Base-by-base conservation (phyloP, 306 rosid genomes). In the Amphicarpaea edgeworthii region DNA sequence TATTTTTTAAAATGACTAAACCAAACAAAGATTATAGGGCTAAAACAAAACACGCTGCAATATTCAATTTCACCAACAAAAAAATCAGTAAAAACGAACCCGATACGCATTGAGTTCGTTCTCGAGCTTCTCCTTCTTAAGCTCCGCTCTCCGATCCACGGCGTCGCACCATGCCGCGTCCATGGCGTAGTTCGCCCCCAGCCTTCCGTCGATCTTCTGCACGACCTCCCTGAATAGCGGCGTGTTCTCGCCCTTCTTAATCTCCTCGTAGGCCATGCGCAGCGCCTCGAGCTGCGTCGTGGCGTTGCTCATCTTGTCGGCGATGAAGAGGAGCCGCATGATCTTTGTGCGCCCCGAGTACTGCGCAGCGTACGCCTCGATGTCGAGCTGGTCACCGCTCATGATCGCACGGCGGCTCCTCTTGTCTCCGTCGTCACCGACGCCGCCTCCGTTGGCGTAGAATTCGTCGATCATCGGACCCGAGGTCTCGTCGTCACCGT, bases 211-310 rank as follows among this genome's bases (percentile, higher is more conserved):
- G 68, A 93, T 96, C 86, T 86, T 96, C 85, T 76, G 88, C 77
- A 84, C 93, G 1, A 91, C 96, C 38, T 96, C 99, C 42, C 98
- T 83, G 40, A 89, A 86, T 17, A 90, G 57, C 78, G 90, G 93
- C 42, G 99, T 88, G 42, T 96, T 89, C 88, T 96, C 99, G 0
- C 98, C 98, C 86, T 96, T 96, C 94, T 93, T 93, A 70, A 96
- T 89, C 86, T 93, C 99, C n/a, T 93, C 97, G 80, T 89, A 91
- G 5, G 97, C 99, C 91, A 96, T 89, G 20, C 99, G 93, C 66
- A 96, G 97, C 42, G 98, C 96, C 58, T 96, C 99, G 14, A 93
- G 80, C 82, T 90, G 89, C 89, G 90, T 77, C 30, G 93, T 26
- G 6, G 85, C 72, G 90, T 89, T 81, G 61, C 61, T 68, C 34